These are phyloP conservation scores for Cercospora brassicicola DNA, from an alignment of 2,329 filamentous ascomycete genomes.

Conservation along the genomic window DNA sequence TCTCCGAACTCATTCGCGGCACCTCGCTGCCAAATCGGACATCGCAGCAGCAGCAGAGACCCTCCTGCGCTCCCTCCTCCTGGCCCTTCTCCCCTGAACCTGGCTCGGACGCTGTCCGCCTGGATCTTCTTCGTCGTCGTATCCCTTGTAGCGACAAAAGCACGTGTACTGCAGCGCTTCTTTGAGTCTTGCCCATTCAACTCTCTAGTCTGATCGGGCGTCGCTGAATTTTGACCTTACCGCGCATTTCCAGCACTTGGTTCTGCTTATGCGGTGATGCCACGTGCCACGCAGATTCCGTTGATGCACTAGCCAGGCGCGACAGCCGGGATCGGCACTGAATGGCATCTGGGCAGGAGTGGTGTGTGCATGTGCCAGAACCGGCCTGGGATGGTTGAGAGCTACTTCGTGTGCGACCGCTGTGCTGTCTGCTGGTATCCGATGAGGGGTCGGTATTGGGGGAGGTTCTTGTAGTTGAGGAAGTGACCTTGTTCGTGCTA, in stretches of 20 bases:
- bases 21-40: background rate
- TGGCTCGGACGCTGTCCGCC: slow-evolving; percentile 19
- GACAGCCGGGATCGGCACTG: slow-evolving; percentile 13
- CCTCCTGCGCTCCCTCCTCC: background rate
- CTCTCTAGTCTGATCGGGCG: slow-evolving; percentile 3
- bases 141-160: slow-evolving; percentile 31
- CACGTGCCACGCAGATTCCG: slow-evolving; percentile 31
- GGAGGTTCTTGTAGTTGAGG: background rate
- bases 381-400: background rate
- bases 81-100: background rate
- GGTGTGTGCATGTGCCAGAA: slow-evolving; percentile 3
- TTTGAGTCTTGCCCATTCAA: slow-evolving; percentile 20
- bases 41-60: background rate
- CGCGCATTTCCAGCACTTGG: slow-evolving; percentile 35
- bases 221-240: slow-evolving; percentile 13
- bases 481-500: background rate
- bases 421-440: background rate
- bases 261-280: slow-evolving; percentile 32
- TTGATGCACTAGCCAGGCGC: slow-evolving; percentile 27
- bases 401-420: background rate
- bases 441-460: background rate
- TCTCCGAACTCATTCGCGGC: background rate
- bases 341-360: background rate
- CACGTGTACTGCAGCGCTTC: slow-evolving; percentile 31
- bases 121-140: slow-evolving; percentile 29